Evolutionary conservation across 257 asterid species (phyloP).

Genomic region (Rhazya stricta): DNA sequence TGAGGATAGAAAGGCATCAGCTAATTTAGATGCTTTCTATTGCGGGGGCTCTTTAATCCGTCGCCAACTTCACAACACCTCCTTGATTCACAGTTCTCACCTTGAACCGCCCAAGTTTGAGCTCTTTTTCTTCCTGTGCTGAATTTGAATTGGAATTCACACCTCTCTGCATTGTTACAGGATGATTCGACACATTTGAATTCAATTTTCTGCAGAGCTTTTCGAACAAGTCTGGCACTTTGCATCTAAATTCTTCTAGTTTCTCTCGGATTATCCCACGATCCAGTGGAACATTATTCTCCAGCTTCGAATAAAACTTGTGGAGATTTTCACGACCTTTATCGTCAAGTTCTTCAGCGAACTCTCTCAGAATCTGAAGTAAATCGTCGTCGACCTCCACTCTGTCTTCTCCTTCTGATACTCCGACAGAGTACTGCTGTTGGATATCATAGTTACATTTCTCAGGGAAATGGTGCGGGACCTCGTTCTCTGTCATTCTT

Average conservation of each 20-base stretch:
- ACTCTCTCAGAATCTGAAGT: background rate
- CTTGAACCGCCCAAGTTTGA: constrained; percentile 22
- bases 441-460: background rate
- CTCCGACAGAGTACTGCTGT: background rate
- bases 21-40: background rate
- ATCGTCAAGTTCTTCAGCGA: constrained; percentile 21
- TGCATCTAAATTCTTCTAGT: constrained; percentile 15
- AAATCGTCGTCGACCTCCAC: constrained; percentile 8
- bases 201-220: constrained; percentile 16
- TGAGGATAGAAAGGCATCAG: background rate
- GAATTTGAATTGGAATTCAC: background rate
- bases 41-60: background rate
- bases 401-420: background rate
- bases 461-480: background rate
- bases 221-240: constrained; percentile 5
- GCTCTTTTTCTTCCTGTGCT: constrained; percentile 4
- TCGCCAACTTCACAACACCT: background rate
- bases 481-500: background rate
- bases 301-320: constrained; percentile 24
- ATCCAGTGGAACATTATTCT: constrained; percentile 14
- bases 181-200: background rate
- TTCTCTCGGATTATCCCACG: constrained; percentile 4
- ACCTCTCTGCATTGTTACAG: background rate
- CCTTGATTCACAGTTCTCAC: constrained; percentile 25
- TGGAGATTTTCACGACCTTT: constrained; percentile 25